Conservation (phyloP, 2,329 filamentous ascomycete species). For the Phialophora verrucosa region DNA sequence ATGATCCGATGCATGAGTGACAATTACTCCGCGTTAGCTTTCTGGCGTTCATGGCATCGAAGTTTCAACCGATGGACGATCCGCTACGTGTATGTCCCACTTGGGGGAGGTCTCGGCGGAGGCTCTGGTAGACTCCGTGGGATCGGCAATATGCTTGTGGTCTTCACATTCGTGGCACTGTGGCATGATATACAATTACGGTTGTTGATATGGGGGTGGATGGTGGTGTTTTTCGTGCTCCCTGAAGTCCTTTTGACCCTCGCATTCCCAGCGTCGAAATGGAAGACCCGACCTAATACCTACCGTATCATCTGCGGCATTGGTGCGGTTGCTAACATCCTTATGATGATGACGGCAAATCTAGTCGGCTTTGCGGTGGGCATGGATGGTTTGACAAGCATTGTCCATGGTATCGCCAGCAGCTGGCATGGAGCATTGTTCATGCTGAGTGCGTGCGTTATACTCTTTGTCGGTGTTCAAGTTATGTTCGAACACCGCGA, state of each 20-base stretch:
- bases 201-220: conserved; percentile 94
- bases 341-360: conserved; percentile 97
- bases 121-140: conserved; percentile 59
- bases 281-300: conserved; percentile 69
- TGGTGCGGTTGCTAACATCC: conserved; percentile 79
- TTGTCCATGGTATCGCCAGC: conserved; percentile 75
- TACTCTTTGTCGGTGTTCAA: conserved; percentile 83
- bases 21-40: conserved; percentile 87
- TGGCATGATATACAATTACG: conserved; percentile 97
- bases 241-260: conserved; percentile 78
- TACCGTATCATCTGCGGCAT: conserved; percentile 82
- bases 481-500: conserved; percentile 97
- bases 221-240: conserved; percentile 90
- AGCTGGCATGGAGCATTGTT: conserved; percentile 79
- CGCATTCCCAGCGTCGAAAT: conserved; percentile 75
- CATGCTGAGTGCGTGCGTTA: conserved; percentile 70
- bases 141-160: conserved; percentile 76
- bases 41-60: conserved; percentile 97
- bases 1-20: conserved; percentile 96
- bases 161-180: conserved; percentile 95
- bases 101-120: conserved; percentile 63
- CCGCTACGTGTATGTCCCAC: conserved; percentile 89
- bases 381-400: conserved; percentile 79
- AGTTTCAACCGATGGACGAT: conserved; percentile 94
- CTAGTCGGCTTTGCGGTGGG: conserved; percentile 94